A percentile compares a stretch with the other conserved stretches of the same genome.
These are phyloP conservation scores for Dothistroma pini DNA, from an alignment of 2,329 filamentous ascomycete species.

Conservation along the genomic window DNA sequence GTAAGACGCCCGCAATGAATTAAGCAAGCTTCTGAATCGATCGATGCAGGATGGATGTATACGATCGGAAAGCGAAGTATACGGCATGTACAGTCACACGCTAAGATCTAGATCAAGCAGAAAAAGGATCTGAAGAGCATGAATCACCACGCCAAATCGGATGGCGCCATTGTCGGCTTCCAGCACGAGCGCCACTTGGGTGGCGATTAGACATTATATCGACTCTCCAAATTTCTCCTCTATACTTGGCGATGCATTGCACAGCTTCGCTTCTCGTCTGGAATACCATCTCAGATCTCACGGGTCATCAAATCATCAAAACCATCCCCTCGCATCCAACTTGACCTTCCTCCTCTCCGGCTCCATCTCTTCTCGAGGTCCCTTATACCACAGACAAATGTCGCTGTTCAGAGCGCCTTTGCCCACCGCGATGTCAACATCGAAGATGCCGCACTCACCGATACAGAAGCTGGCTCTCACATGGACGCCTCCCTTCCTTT, in stretches of 20 bases:
- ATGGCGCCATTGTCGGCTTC: not conserved
- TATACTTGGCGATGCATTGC: not conserved
- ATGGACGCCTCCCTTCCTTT: conserved; percentile 39
- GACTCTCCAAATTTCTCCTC: not conserved
- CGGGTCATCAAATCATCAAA: conserved; percentile 29
- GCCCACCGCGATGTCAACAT: conserved; percentile 44
- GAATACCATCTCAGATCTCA: not conserved
- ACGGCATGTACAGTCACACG: not conserved
- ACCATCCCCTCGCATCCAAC: conserved; percentile 44
- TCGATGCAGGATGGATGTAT: not conserved
- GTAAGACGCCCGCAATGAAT: not conserved
- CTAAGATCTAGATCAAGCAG: not conserved
- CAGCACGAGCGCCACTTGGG: not conserved
- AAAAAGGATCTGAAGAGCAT: not conserved
- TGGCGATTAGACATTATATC: not conserved
- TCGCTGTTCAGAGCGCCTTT: conserved; percentile 31
- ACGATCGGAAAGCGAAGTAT: not conserved
- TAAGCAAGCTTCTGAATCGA: too few relatives aligned
- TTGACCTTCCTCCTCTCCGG: conserved; percentile 41
- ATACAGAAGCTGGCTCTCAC: conserved; percentile 46
- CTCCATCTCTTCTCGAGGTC: conserved; percentile 45
- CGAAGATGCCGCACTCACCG: conserved; percentile 43
- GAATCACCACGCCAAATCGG: not conserved
- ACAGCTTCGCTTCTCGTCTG: not conserved
- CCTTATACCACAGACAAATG: conserved; percentile 40